Evolutionary conservation across 139 green algal species (phyloP).

Genomic region (Chlorella ohadii): DNA sequence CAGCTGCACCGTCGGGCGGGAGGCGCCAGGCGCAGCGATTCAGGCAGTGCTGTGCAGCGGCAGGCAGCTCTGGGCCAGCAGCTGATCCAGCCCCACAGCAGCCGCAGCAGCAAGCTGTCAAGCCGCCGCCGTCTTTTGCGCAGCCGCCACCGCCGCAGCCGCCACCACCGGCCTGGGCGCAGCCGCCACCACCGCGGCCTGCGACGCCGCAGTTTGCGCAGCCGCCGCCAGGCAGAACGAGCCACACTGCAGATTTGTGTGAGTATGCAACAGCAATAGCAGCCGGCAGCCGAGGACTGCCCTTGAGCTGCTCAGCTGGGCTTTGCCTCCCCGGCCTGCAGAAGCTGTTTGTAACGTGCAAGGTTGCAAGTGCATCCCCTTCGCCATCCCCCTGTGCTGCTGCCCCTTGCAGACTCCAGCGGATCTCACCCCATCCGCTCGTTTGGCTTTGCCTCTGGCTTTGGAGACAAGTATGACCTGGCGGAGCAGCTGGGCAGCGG

Average conservation of each 20-base stretch:
- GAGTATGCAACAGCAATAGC: no score
- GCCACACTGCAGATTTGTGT: conserved; percentile 24
- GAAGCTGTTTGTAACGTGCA: no score
- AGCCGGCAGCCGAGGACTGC: no score
- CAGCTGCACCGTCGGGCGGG: neutral
- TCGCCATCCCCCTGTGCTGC: no score
- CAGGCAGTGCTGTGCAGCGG: neutral
- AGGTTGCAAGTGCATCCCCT: no score
- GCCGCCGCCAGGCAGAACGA: neutral
- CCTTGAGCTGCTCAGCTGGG: no score
- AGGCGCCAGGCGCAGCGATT: no score
- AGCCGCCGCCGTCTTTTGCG: neutral
- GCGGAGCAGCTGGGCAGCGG: conserved; percentile 48
- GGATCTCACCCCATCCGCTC: conserved; percentile 11
- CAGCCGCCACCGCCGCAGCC: neutral
- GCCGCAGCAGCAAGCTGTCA: neutral
- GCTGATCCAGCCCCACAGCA: neutral
- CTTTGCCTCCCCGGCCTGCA: no score
- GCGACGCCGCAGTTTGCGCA: neutral
- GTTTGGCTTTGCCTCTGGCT: conserved; percentile 43
- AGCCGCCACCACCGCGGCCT: no score
- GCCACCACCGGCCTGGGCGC: neutral
- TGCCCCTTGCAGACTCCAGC: conserved; percentile 8
- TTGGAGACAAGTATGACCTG: conserved; percentile 48
- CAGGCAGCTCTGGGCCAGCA: neutral